phyloP scores from a whole-genome alignment of 495 filamentous ascomycete species.

The Penicillium malachiteum region DNA sequence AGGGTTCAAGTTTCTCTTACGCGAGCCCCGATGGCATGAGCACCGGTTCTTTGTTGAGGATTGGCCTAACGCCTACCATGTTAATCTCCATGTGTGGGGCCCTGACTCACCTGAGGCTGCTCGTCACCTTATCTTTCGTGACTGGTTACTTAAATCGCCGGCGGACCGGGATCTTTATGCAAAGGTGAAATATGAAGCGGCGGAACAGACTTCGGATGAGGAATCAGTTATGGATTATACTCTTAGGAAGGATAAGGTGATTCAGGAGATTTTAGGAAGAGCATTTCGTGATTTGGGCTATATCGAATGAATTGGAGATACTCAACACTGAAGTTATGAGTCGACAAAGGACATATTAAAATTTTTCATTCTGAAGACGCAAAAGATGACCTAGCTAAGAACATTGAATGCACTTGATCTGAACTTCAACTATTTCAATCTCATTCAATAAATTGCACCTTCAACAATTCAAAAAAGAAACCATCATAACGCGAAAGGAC shows the following conservation, averaged over 20 bases:
- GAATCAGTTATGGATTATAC: constrained; percentile 40
- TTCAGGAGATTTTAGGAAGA: constrained; percentile 39
- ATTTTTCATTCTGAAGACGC: too few relatives aligned
- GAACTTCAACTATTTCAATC: too few relatives aligned
- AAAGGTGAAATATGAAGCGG: constrained; percentile 36
- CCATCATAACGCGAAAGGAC: too few relatives aligned
- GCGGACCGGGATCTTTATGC: constrained; percentile 41
- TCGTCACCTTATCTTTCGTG: constrained; percentile 46
- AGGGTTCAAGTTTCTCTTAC: constrained; percentile 45
- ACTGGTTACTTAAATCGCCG: constrained; percentile 40
- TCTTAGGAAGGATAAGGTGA: constrained; percentile 37
- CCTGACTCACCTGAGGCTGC: constrained; percentile 39
- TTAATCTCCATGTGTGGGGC: constrained; percentile 51
- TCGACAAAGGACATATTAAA: too few relatives aligned
- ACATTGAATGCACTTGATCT: too few relatives aligned
- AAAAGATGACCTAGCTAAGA: too few relatives aligned
- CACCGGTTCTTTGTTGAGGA: constrained; percentile 44
- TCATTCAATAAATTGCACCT: too few relatives aligned
- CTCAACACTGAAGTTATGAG: too few relatives aligned
- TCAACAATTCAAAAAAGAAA: too few relatives aligned
- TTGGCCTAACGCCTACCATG: constrained; percentile 24
- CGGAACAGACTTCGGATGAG: constrained; percentile 27
- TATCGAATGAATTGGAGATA: neutral
- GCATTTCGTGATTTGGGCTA: constrained; percentile 37
- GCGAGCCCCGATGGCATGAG: constrained; percentile 47